Conservation (phyloP, 106 monocot genomes). For the Hemerocallis citrina region DNA sequence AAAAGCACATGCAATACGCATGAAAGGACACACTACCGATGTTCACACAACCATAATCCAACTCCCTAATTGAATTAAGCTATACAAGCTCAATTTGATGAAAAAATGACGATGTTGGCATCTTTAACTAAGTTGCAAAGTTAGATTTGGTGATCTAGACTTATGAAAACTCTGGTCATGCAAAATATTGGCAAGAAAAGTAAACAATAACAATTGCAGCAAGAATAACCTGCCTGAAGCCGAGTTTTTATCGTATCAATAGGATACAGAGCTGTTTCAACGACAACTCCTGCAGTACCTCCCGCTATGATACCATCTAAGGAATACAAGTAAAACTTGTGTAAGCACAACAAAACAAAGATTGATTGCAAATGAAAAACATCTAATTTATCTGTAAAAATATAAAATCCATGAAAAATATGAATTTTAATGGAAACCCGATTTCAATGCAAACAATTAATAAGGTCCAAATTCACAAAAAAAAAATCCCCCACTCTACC, state of each 20-base stretch:
- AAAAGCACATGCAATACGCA: too few species aligned
- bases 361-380: background rate
- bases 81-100: background rate
- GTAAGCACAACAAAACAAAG: background rate
- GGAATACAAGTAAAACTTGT: background rate
- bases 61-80: too few species aligned
- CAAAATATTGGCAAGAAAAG: background rate
- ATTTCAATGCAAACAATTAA: background rate
- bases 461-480: background rate
- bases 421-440: too few species aligned
- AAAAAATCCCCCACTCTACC: background rate
- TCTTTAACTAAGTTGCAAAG: too few species aligned
- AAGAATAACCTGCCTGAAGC: constrained; percentile 57
- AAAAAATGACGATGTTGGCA: background rate
- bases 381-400: background rate
- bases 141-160: background rate
- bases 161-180: background rate
- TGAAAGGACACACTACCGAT: too few species aligned
- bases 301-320: constrained; percentile 94
- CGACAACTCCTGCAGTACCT: constrained; percentile 86
- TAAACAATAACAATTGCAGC: background rate
- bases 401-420: too few species aligned
- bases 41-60: too few species aligned
- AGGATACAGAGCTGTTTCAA: constrained; percentile 86
- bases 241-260: constrained; percentile 99